Percentiles rank a stretch among this genome's conserved stretches.
phyloP scores from a whole-genome alignment of 163 green algal species.

The Coccomyxa subellipsoidea region DNA sequence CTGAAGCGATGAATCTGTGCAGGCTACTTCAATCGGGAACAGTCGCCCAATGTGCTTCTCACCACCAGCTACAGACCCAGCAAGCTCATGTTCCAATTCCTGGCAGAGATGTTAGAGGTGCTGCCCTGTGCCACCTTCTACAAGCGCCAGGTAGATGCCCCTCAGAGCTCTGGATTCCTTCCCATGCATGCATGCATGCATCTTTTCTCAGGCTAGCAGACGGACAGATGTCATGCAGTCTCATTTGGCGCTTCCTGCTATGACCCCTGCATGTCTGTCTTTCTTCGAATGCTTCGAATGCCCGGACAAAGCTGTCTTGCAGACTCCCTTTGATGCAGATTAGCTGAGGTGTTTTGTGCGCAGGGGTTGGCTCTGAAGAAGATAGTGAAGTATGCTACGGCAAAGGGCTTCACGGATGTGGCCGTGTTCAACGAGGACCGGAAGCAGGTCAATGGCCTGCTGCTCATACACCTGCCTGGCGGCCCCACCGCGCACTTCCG shows the following conservation, averaged over 20 bases:
- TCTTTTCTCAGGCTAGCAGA: no score
- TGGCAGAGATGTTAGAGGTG: constrained; percentile 85
- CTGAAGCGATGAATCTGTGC: constrained; percentile 17
- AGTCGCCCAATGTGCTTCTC: constrained; percentile 85
- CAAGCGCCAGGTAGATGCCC: constrained; percentile 68
- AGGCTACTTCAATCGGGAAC: constrained; percentile 69
- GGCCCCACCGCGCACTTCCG: constrained; percentile 91
- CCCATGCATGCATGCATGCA: no score
- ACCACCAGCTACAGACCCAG: constrained; percentile 88
- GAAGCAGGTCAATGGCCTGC: constrained; percentile 87
- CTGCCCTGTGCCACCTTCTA: constrained; percentile 91
- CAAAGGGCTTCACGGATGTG: constrained; percentile 88
- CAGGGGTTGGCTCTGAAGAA: constrained; percentile 87
- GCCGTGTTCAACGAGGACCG: constrained; percentile 96
- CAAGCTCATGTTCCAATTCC: constrained; percentile 85
- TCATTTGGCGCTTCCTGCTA: no score
- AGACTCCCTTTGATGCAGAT: no score
- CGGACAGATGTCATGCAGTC: no score
- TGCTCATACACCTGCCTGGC: constrained; percentile 91
- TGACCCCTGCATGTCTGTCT: no score
- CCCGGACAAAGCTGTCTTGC: no score
- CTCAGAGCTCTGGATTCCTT: no score
- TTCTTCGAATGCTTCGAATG: no score
- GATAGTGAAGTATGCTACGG: constrained; percentile 83
- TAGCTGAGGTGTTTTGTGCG: no score